A percentile compares a stretch with the other conserved stretches of the same genome.
These are phyloP conservation scores for Penicillium diatomitis DNA, from an alignment of 495 filamentous ascomycete species.

Conservation along the genomic window DNA sequence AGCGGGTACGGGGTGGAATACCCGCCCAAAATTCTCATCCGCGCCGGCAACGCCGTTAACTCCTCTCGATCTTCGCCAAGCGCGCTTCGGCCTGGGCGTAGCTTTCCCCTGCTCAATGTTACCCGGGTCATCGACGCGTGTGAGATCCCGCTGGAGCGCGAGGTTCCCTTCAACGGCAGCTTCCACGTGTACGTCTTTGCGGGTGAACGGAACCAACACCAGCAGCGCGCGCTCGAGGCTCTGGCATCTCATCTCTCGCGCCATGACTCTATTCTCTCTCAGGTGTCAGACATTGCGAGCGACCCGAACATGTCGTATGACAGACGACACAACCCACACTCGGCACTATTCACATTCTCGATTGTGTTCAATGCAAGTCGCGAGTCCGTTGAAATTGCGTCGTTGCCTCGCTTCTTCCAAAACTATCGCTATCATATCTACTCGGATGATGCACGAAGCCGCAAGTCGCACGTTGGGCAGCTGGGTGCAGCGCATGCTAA, in stretches of 20 bases:
- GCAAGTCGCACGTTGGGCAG: background rate
- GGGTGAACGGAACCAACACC: background rate
- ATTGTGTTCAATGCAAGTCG: background rate
- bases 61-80: background rate
- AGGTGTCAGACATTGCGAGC: background rate
- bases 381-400: background rate
- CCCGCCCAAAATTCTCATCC: background rate
- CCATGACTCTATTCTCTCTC: background rate
- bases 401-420: background rate
- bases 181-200: background rate
- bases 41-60: background rate
- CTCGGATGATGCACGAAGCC: background rate
- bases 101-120: background rate
- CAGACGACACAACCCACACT: background rate
- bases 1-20: background rate
- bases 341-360: background rate
- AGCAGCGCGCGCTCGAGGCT: background rate
- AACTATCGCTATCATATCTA: background rate
- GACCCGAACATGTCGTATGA: background rate
- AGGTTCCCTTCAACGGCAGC: background rate
- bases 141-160: background rate
- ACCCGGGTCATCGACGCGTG: background rate
- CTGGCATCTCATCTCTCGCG: background rate
- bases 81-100: background rate
- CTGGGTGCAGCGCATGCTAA: background rate